Evolutionary conservation across 768 basidiomycete genomes (phyloP).

Genomic region (Russula brevipes): DNA sequence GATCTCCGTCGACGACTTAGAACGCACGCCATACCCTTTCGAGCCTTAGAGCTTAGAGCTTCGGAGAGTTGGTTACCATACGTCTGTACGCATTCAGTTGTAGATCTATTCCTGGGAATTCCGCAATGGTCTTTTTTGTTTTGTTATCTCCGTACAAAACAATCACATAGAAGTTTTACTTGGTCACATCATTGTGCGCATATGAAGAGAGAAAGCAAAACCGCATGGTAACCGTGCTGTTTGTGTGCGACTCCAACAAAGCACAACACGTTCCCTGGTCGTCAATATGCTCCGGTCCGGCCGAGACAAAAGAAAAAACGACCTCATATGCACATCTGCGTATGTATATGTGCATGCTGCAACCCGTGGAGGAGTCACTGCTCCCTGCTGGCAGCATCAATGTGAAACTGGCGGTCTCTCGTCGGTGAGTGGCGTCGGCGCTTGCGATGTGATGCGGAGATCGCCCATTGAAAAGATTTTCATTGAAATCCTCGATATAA

Average conservation of each 20-base stretch:
- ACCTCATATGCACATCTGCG: too few relatives aligned
- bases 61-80: background rate
- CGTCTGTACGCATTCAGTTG: background rate
- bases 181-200: background rate
- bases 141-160: background rate
- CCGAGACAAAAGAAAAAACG: too few relatives aligned
- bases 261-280: too few relatives aligned
- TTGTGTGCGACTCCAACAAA: background rate
- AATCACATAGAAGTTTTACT: background rate
- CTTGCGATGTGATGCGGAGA: too few relatives aligned
- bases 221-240: background rate
- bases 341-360: background rate
- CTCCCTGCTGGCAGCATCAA: too few relatives aligned
- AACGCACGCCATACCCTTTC: slow-evolving; percentile 5
- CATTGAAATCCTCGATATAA: too few relatives aligned
- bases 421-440: too few relatives aligned
- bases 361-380: background rate
- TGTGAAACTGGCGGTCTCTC: too few relatives aligned
- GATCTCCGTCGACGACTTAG: slow-evolving; percentile 2
- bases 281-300: too few relatives aligned
- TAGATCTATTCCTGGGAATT: background rate
- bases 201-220: background rate
- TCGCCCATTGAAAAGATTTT: too few relatives aligned
- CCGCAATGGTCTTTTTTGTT: background rate
- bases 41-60: background rate